A percentile compares a stretch with the other conserved stretches of the same genome.
Evolutionary conservation across 2,329 filamentous ascomycete species (phyloP).

Genomic region (Fusarium sp.): DNA sequence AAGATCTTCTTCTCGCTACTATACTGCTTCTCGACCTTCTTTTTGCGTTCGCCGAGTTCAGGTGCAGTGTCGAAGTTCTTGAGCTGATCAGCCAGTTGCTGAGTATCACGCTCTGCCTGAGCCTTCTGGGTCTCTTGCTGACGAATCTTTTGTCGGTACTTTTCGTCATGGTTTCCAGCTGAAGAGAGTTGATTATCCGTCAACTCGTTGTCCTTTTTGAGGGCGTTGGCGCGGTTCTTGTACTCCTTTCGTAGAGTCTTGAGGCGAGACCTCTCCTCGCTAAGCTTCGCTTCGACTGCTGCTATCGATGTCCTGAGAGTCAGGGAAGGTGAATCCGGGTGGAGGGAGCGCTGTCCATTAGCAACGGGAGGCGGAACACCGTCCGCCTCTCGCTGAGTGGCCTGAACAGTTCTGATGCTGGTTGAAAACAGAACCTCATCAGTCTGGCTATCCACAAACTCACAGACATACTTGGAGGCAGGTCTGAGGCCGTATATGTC

Average conservation of each 20-base stretch:
- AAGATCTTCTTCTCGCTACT: slow-evolving; percentile 67
- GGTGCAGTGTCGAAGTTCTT: slow-evolving; percentile 72
- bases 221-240: slow-evolving; percentile 71
- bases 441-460: slow-evolving; percentile 76
- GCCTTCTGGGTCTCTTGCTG: slow-evolving; percentile 80
- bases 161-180: slow-evolving; percentile 78
- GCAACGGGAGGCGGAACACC: slow-evolving; percentile 45
- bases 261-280: slow-evolving; percentile 73
- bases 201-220: slow-evolving; percentile 79
- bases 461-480: slow-evolving; percentile 79
- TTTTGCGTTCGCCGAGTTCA: slow-evolving; percentile 67
- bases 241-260: slow-evolving; percentile 80
- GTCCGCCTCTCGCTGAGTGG: slow-evolving; percentile 49
- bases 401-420: slow-evolving; percentile 72
- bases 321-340: slow-evolving; percentile 79
- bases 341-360: slow-evolving; percentile 67
- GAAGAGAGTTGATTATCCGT: slow-evolving; percentile 73
- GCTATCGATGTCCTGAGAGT: slow-evolving; percentile 81
- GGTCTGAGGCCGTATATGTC: slow-evolving; percentile 76
- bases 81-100: slow-evolving; percentile 65
- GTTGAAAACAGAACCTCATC: slow-evolving; percentile 75
- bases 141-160: slow-evolving; percentile 76
- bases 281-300: slow-evolving; percentile 74
- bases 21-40: slow-evolving; percentile 61
- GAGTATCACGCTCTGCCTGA: slow-evolving; percentile 67